Percentiles rank a stretch among this genome's conserved stretches.
Evolutionary conservation across 1,284 basidiomycete genomes (phyloP).

Genomic region (Sporisorium graminicola): DNA sequence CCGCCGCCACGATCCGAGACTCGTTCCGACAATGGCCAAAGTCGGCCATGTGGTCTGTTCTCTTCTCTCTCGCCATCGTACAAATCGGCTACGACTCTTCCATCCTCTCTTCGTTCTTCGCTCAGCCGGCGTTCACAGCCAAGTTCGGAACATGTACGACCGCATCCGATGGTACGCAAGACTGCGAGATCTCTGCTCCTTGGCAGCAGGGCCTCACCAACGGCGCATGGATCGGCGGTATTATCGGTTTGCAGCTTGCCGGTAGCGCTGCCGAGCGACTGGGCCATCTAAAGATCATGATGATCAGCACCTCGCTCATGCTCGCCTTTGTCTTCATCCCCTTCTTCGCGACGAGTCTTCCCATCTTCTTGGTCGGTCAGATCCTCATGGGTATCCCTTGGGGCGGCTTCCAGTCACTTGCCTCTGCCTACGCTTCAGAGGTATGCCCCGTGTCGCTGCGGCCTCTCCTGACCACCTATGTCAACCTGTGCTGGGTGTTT

Average conservation of each 20-base stretch:
- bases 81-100: conserved; percentile 69
- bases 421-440: conserved; percentile 73
- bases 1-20: conserved; percentile 68
- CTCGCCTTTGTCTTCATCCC: conserved; percentile 62
- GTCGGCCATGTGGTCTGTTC: conserved; percentile 71
- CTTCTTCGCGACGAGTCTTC: conserved; percentile 70
- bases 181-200: conserved; percentile 71
- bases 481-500: conserved; percentile 73
- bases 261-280: conserved; percentile 40
- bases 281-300: conserved; percentile 42
- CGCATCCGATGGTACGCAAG: conserved; percentile 53
- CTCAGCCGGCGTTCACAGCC: conserved; percentile 68
- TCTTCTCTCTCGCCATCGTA: conserved; percentile 71
- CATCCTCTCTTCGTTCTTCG: conserved; percentile 66
- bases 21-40: conserved; percentile 71
- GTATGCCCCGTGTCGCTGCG: conserved; percentile 72
- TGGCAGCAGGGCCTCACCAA: conserved; percentile 71
- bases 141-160: conserved; percentile 61
- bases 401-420: conserved; percentile 72
- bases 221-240: conserved; percentile 42
- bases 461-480: conserved; percentile 72
- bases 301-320: conserved; percentile 64
- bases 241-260: conserved; percentile 50
- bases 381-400: conserved; percentile 71
- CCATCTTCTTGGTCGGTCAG: conserved; percentile 69